These are phyloP conservation scores for Eucalyptus viminalis DNA, from an alignment of 345 rosid genomes.

Conservation along the genomic window DNA sequence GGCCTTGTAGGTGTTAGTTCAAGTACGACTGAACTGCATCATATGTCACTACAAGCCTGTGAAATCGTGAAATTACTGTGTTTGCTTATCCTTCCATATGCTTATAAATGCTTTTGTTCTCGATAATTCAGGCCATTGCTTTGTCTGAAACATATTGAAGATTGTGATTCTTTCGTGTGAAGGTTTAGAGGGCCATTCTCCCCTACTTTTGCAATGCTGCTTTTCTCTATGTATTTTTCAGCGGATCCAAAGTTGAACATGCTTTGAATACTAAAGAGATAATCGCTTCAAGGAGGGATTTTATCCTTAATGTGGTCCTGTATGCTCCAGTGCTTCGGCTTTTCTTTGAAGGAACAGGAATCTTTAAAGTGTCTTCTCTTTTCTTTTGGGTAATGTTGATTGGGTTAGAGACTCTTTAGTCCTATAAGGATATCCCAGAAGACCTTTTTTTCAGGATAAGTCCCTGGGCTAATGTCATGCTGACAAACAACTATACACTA, in stretches of 20 bases:
- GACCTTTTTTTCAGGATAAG: not conserved
- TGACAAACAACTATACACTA: not conserved
- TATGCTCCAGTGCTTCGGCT: not conserved
- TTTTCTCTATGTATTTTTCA: not conserved
- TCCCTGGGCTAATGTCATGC: not conserved
- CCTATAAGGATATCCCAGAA: not conserved
- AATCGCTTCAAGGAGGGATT: not conserved
- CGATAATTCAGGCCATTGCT: not conserved
- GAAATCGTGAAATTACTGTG: not conserved
- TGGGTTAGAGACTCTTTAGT: not conserved
- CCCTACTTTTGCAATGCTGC: not conserved
- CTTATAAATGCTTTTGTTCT: not conserved
- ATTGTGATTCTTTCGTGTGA: not conserved
- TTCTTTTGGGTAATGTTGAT: not conserved
- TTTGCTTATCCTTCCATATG: not conserved
- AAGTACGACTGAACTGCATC: not conserved
- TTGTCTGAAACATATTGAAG: not conserved
- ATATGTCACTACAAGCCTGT: not conserved
- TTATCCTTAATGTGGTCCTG: not conserved
- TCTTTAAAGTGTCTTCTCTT: not conserved
- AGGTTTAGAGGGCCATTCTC: not conserved
- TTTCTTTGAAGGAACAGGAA: not conserved
- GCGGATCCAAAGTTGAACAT: not conserved
- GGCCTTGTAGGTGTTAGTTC: not conserved
- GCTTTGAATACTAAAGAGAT: not conserved